A percentile compares a stretch with the other conserved stretches of the same genome.
Conservation (phyloP, 2,329 filamentous ascomycete genomes). For the Penicillium sp. region DNA sequence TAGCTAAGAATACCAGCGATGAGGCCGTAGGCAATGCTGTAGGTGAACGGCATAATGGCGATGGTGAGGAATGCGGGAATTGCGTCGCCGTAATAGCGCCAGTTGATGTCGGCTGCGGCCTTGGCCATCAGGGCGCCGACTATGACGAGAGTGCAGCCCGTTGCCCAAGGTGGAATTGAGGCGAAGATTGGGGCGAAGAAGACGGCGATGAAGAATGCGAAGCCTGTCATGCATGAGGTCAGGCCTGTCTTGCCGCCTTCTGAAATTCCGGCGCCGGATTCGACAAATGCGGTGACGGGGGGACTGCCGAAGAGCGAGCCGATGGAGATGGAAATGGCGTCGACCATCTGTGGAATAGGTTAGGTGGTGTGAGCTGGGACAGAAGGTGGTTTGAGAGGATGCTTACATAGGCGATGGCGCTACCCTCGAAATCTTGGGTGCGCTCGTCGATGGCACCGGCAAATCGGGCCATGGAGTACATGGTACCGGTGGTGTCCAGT, state of each 20-base stretch:
- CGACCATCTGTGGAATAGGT: constrained; percentile 58
- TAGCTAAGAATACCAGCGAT: constrained; percentile 80
- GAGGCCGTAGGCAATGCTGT: constrained; percentile 82
- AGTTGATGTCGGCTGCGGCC: constrained; percentile 81
- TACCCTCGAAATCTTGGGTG: constrained; percentile 86
- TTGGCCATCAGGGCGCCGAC: constrained; percentile 87
- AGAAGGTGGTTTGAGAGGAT: constrained; percentile 40
- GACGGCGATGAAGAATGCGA: constrained; percentile 83
- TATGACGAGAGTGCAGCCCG: constrained; percentile 81
- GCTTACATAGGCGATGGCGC: constrained; percentile 71
- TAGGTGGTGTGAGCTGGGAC: background rate
- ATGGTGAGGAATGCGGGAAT: constrained; percentile 84
- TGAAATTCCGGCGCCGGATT: constrained; percentile 86
- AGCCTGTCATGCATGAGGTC: constrained; percentile 74
- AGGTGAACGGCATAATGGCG: constrained; percentile 85
- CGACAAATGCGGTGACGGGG: constrained; percentile 83
- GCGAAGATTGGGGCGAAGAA: constrained; percentile 92
- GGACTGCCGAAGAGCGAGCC: constrained; percentile 75
- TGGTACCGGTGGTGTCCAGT: constrained; percentile 79
- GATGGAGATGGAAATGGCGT: constrained; percentile 77
- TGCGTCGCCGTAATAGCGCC: constrained; percentile 80
- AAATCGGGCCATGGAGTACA: constrained; percentile 89
- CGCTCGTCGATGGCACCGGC: constrained; percentile 76
- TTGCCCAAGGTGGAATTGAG: constrained; percentile 86
- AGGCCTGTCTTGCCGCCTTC: constrained; percentile 84